Evolutionary conservation across 106 monocot genomes (phyloP).

Genomic region (Gastrodia elata): DNA sequence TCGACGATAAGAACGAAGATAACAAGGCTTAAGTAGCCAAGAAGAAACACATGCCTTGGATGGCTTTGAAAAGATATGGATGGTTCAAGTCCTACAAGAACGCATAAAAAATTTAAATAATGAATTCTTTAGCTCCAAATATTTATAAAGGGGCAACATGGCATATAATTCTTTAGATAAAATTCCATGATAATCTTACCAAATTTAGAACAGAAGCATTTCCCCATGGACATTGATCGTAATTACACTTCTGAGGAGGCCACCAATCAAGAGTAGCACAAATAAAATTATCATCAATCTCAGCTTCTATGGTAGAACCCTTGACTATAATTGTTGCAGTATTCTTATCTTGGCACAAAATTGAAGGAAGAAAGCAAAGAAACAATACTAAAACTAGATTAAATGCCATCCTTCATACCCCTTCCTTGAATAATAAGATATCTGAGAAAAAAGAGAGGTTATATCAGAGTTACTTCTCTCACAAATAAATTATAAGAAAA

Average conservation of each 20-base stretch:
- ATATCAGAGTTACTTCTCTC: not conserved
- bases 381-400: constrained; percentile 37
- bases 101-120: not conserved
- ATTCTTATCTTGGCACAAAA: constrained; percentile 17
- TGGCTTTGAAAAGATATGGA: constrained; percentile 1
- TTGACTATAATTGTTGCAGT: constrained; percentile 40
- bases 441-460: not conserved
- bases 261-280: constrained; percentile 99
- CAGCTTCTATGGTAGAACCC: constrained; percentile 39
- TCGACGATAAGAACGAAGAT: not conserved
- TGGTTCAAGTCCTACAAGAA: constrained; percentile 4
- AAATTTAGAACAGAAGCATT: constrained; percentile 66
- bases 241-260: constrained; percentile 90
- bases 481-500: not conserved
- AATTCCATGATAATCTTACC: constrained; percentile 16
- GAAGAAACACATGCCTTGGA: constrained; percentile 5
- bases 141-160: not conserved
- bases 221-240: constrained; percentile 88
- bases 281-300: constrained; percentile 56
- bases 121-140: not conserved
- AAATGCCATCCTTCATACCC: constrained; percentile 24
- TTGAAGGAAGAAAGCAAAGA: constrained; percentile 24
- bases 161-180: not conserved
- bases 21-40: not conserved
- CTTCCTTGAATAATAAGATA: not conserved